These are phyloP conservation scores for Stephanodiscus triporus DNA, from an alignment of 108 stramenopile genomes.

Conservation along the genomic window DNA sequence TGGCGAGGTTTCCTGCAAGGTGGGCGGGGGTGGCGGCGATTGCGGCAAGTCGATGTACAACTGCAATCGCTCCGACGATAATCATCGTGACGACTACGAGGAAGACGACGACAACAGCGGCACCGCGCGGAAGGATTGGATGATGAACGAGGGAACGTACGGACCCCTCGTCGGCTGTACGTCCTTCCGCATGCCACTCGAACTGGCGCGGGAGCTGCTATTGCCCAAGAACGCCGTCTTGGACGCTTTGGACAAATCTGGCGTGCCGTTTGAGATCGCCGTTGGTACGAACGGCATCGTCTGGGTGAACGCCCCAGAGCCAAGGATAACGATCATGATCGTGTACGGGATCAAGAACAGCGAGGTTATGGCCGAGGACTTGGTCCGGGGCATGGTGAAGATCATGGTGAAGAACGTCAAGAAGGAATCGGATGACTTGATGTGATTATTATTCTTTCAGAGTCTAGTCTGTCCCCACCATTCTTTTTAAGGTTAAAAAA, in stretches of 20 bases:
- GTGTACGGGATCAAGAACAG: conserved; percentile 79
- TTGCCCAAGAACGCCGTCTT: conserved; percentile 65
- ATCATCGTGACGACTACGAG: too few species aligned
- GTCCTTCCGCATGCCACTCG: conserved; percentile 58
- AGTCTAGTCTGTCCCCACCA: too few species aligned
- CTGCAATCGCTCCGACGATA: neutral
- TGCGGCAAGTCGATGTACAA: conserved; percentile 18
- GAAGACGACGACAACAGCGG: conserved; percentile 64
- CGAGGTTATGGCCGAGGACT: conserved; percentile 72
- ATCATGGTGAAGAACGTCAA: conserved; percentile 69
- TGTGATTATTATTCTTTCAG: neutral
- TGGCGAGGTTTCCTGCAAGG: conserved; percentile 68
- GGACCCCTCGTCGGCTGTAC: conserved; percentile 78
- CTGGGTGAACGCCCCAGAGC: conserved; percentile 72
- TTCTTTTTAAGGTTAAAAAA: too few species aligned
- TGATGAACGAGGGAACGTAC: conserved; percentile 84
- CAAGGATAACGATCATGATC: conserved; percentile 77
- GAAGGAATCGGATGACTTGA: conserved; percentile 34
- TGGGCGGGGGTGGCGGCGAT: conserved; percentile 29
- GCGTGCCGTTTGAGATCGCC: conserved; percentile 73
- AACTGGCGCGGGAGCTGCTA: conserved; percentile 75
- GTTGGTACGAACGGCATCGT: conserved; percentile 84
- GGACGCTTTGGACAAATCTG: conserved; percentile 53
- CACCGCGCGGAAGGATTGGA: conserved; percentile 79
- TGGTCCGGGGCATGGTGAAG: conserved; percentile 82